Conservation (phyloP, 768 basidiomycete species). For the Collybia sp. region DNA sequence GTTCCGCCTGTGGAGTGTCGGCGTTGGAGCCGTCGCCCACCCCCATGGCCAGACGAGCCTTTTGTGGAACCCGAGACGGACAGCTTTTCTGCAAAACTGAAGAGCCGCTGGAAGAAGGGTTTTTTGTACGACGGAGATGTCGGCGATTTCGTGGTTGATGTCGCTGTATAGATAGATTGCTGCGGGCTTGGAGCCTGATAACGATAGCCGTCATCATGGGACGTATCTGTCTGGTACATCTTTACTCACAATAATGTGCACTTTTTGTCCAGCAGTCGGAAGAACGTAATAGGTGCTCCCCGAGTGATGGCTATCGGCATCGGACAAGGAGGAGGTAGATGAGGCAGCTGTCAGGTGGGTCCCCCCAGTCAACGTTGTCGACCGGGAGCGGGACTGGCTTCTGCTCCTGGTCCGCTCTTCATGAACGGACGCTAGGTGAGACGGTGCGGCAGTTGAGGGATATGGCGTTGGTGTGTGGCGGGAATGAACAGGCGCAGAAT, state of each 20-base stretch:
- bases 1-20: slow-evolving; percentile 45
- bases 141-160: slow-evolving; percentile 55
- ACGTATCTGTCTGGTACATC: slow-evolving; percentile 6
- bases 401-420: slow-evolving; percentile 28
- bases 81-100: slow-evolving; percentile 46
- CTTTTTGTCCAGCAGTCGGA: slow-evolving; percentile 67
- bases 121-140: slow-evolving; percentile 40
- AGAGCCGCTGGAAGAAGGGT: slow-evolving; percentile 59
- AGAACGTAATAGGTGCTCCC: slow-evolving; percentile 75
- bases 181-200: slow-evolving; percentile 37
- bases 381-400: slow-evolving; percentile 18
- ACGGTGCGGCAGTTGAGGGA: slow-evolving; percentile 28
- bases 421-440: slow-evolving; percentile 29
- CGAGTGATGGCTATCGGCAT: slow-evolving; percentile 47
- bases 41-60: slow-evolving; percentile 26
- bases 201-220: slow-evolving; percentile 12
- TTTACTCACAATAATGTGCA: slow-evolving; percentile 65
- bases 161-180: slow-evolving; percentile 51
- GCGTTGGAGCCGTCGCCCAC: slow-evolving; percentile 36
- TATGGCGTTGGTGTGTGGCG: slow-evolving; percentile 30
- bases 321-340: slow-evolving; percentile 30
- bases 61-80: slow-evolving; percentile 33
- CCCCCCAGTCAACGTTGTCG: slow-evolving; percentile 18
- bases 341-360: slow-evolving; percentile 11
- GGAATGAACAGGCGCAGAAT: slow-evolving; percentile 51